Evolutionary conservation across 75 land plant species (phyloP).

Genomic region (Cupressus sempervirens): DNA sequence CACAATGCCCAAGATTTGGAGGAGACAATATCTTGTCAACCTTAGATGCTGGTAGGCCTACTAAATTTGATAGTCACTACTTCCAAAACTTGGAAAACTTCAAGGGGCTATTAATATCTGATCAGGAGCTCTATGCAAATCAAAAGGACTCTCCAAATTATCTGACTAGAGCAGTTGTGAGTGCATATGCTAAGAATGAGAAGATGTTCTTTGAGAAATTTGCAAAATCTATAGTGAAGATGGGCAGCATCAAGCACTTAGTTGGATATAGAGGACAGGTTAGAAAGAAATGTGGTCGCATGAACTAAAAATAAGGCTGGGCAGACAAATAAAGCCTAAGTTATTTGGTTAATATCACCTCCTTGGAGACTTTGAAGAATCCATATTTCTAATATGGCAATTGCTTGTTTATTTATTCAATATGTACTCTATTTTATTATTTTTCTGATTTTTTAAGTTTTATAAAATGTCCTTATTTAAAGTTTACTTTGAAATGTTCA

Average conservation of each 20-base stretch:
- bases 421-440: no score
- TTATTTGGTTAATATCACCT: neutral
- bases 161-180: neutral
- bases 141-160: neutral
- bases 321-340: neutral
- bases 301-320: constrained; percentile 16
- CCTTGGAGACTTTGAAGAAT: neutral
- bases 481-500: no score
- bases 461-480: no score
- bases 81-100: constrained; percentile 28
- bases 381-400: neutral
- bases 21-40: constrained; percentile 13
- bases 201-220: constrained; percentile 45
- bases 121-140: constrained; percentile 27
- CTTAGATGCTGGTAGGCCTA: constrained; percentile 30
- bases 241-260: constrained; percentile 59
- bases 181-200: constrained; percentile 9
- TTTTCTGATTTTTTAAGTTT: no score
- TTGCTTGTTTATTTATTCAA: no score
- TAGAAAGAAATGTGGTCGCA: constrained; percentile 36
- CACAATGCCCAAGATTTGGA: constrained; percentile 31
- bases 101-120: constrained; percentile 44
- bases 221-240: constrained; percentile 54
- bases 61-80: constrained; percentile 49
- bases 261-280: constrained; percentile 41